Evolutionary conservation across 1,284 basidiomycete species (phyloP).

Genomic region (Mrakiaceae sp.): DNA sequence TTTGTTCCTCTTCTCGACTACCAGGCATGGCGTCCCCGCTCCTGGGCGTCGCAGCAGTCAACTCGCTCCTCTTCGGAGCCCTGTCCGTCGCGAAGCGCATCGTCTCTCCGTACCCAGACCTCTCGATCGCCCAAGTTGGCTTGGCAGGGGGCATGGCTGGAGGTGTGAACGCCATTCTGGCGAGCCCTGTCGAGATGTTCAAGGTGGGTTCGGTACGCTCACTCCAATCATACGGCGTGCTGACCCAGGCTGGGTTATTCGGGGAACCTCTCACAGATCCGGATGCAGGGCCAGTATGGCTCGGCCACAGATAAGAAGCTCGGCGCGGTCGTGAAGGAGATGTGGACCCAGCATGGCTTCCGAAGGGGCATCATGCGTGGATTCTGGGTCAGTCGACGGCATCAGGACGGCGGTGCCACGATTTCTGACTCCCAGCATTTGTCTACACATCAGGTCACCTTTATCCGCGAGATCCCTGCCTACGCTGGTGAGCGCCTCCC

Average conservation of each 20-base stretch:
- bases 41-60: constrained; percentile 89
- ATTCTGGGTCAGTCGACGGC: constrained; percentile 59
- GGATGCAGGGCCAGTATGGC: constrained; percentile 53
- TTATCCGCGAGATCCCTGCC: constrained; percentile 73
- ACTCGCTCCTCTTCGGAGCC: constrained; percentile 85
- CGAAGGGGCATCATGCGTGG: constrained; percentile 84
- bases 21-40: constrained; percentile 82
- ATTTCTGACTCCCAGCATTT: neutral
- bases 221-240: neutral
- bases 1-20: neutral
- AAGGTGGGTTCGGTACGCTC: constrained; percentile 24
- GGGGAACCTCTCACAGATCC: neutral
- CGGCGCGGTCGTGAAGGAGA: constrained; percentile 56
- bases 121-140: constrained; percentile 67
- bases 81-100: constrained; percentile 71
- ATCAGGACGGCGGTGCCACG: too few relatives aligned
- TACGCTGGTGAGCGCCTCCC: neutral
- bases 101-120: constrained; percentile 74
- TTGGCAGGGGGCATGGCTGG: constrained; percentile 84
- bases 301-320: constrained; percentile 58
- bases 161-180: constrained; percentile 72
- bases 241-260: constrained; percentile 19
- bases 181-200: constrained; percentile 57
- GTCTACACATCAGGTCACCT: constrained; percentile 54
- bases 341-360: constrained; percentile 77